Evolutionary conservation across 1,284 basidiomycete genomes (phyloP).

Genomic region (Ganoderma leucocontextum): DNA sequence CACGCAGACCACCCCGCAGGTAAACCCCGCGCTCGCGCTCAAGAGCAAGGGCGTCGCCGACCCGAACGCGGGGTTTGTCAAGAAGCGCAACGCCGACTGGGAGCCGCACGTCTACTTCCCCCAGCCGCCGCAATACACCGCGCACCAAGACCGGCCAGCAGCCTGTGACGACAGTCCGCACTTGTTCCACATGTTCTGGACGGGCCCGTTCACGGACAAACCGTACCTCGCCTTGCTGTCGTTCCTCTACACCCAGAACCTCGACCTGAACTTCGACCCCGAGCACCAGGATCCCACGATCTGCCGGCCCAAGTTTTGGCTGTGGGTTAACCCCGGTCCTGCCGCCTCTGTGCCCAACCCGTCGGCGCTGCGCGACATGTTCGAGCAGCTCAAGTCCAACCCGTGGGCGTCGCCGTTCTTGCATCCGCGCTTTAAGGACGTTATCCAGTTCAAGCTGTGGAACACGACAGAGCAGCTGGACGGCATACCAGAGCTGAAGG

Average conservation of each 20-base stretch:
- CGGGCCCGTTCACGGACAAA: conserved; percentile 82
- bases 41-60: conserved; percentile 33
- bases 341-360: conserved; percentile 66
- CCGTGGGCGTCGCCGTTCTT: conserved; percentile 77
- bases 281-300: conserved; percentile 47
- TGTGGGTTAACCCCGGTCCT: conserved; percentile 78
- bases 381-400: conserved; percentile 62
- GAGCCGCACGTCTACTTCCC: conserved; percentile 49
- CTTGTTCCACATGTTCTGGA: conserved; percentile 86
- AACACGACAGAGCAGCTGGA: conserved; percentile 81
- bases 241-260: conserved; percentile 80
- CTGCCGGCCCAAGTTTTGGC: conserved; percentile 79
- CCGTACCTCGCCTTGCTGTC: conserved; percentile 80
- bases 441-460: conserved; percentile 78
- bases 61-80: conserved; percentile 30
- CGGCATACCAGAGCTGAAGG: conserved; percentile 64
- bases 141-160: conserved; percentile 48
- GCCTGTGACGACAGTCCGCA: conserved; percentile 73
- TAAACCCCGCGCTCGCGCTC: conserved; percentile 31
- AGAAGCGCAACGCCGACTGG: conserved; percentile 48
- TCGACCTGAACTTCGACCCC: conserved; percentile 61
- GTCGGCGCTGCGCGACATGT: conserved; percentile 66
- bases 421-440: conserved; percentile 68
- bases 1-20: conserved; percentile 36
- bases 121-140: conserved; percentile 47